A percentile compares a stretch with the other conserved stretches of the same genome.
These are phyloP conservation scores for Dissophora globulifera DNA, from an alignment of 192 early-diverging fungal genomes.

Conservation along the genomic window DNA sequence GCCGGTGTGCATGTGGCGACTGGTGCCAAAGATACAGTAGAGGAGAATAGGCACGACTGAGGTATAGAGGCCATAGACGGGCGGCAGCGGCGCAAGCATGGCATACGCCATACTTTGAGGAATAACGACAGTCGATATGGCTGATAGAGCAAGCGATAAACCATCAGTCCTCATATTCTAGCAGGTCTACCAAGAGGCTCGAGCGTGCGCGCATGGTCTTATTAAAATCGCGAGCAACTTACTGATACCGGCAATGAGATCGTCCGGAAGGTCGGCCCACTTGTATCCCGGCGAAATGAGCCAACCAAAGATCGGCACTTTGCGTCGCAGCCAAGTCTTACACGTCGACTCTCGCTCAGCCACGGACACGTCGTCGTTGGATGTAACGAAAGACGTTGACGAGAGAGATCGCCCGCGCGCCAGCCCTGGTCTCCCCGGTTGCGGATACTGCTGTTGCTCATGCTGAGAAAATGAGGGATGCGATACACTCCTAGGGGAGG, in stretches of 20 bases:
- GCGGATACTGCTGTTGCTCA: background rate
- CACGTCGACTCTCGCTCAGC: slow-evolving; percentile 27
- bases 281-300: slow-evolving; percentile 41
- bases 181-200: background rate
- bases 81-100: slow-evolving; percentile 55
- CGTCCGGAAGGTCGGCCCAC: slow-evolving; percentile 29
- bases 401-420: background rate
- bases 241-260: slow-evolving; percentile 53
- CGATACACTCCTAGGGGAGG: too few species aligned
- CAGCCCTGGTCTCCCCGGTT: background rate
- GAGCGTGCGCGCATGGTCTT: background rate
- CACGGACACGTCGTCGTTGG: background rate
- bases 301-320: slow-evolving; percentile 40
- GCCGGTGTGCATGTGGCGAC: slow-evolving; percentile 53
- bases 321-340: slow-evolving; percentile 36
- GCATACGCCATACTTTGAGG: slow-evolving; percentile 61
- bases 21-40: slow-evolving; percentile 53
- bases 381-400: too few species aligned
- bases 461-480: too few species aligned
- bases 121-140: slow-evolving; percentile 55
- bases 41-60: slow-evolving; percentile 49
- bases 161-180: background rate
- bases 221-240: slow-evolving; percentile 6
- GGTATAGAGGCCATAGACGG: slow-evolving; percentile 58
- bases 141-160: background rate